These are phyloP conservation scores for Gossypium herbaceum DNA, from an alignment of 345 rosid genomes.

Conservation along the genomic window DNA sequence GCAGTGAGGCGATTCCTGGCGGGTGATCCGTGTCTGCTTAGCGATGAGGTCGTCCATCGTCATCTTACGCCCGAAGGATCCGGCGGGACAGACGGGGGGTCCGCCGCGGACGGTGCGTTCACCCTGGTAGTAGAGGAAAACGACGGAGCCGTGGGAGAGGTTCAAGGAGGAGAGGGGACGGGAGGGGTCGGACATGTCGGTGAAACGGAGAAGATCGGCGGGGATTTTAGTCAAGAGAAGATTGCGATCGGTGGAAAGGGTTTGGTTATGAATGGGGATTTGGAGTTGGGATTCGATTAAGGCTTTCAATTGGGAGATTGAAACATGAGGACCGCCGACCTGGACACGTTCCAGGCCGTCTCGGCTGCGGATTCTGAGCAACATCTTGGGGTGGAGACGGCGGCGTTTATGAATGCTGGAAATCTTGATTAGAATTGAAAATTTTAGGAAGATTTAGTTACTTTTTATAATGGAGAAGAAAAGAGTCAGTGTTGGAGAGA, in stretches of 20 bases:
- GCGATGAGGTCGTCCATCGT: slow-evolving; percentile 2
- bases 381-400: slow-evolving; percentile 33
- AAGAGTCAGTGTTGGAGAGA: not conserved
- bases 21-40: slow-evolving; percentile 10
- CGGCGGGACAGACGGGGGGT: not conserved
- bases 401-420: not conserved
- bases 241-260: slow-evolving; percentile 69
- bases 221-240: slow-evolving; percentile 65
- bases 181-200: slow-evolving; percentile 69
- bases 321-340: slow-evolving; percentile 42
- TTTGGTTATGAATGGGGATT: slow-evolving; percentile 66
- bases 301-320: slow-evolving; percentile 67
- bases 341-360: slow-evolving; percentile 89
- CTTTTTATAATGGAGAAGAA: not conserved
- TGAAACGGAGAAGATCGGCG: slow-evolving; percentile 41
- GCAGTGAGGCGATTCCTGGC: slow-evolving; percentile 81
- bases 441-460: too few species aligned
- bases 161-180: slow-evolving; percentile 40
- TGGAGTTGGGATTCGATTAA: slow-evolving; percentile 72
- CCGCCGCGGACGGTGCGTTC: slow-evolving; percentile 5
- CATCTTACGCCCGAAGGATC: not conserved
- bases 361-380: slow-evolving; percentile 86
- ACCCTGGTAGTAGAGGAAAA: not conserved
- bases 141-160: not conserved
- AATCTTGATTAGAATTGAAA: too few species aligned